Percentiles rank a stretch among this genome's conserved stretches.
Evolutionary conservation across 2,329 filamentous ascomycete genomes (phyloP).

Genomic region (Aspergillus felis): DNA sequence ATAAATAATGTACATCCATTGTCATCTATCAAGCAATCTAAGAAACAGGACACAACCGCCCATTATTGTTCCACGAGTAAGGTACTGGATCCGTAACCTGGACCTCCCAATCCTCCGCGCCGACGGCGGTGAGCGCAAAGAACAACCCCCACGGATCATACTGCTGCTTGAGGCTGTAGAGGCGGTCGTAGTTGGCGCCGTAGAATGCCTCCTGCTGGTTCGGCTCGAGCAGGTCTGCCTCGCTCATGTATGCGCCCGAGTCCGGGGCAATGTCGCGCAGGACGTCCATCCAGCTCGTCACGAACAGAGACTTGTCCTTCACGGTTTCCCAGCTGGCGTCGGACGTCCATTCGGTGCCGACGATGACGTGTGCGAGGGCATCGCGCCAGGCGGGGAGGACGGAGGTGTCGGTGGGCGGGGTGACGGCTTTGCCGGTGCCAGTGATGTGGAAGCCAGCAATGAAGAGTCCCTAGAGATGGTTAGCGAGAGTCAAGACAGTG

Average conservation of each 20-base stretch:
- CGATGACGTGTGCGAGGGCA: constrained; percentile 23
- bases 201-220: constrained; percentile 30
- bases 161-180: constrained; percentile 46
- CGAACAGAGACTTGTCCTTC: constrained; percentile 17
- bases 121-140: constrained; percentile 48
- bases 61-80: constrained; percentile 23
- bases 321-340: constrained; percentile 32
- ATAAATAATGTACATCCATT: background rate
- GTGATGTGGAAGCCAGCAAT: constrained; percentile 20
- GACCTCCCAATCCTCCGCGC: constrained; percentile 50
- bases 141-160: constrained; percentile 51
- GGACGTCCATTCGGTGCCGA: constrained; percentile 18
- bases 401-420: constrained; percentile 15
- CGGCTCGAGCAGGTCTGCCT: constrained; percentile 45
- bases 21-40: background rate
- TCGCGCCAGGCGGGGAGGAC: constrained; percentile 24
- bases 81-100: constrained; percentile 26
- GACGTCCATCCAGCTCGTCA: constrained; percentile 15
- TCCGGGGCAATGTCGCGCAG: constrained; percentile 22
- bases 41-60: constrained; percentile 38
- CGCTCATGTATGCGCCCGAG: constrained; percentile 39
- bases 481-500: background rate
- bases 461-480: constrained; percentile 14
- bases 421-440: constrained; percentile 15
- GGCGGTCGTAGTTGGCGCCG: constrained; percentile 23